Conservation (phyloP, 306 rosid genomes). For the Casuarina cunninghamiana region DNA sequence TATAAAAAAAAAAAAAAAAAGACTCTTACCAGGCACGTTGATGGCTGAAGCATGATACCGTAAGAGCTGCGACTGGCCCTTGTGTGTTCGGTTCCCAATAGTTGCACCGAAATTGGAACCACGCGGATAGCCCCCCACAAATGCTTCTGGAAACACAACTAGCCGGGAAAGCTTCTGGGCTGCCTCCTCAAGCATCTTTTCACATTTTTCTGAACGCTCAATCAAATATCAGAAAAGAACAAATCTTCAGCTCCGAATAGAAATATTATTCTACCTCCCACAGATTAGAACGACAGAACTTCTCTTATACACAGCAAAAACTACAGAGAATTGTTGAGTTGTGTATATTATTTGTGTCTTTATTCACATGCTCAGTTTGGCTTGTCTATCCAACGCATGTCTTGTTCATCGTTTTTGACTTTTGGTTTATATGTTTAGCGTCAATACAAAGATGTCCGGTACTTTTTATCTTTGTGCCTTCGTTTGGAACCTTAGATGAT, state of each 20-base stretch:
- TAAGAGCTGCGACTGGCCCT: constrained; percentile 85
- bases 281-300: background rate
- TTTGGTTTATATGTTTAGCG: too few species aligned
- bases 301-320: too few species aligned
- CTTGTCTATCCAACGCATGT: too few species aligned
- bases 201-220: constrained; percentile 70
- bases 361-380: too few species aligned
- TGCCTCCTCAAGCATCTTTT: constrained; percentile 83
- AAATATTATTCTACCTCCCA: background rate
- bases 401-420: too few species aligned
- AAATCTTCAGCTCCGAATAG: constrained; percentile 3
- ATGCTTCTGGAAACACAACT: constrained; percentile 96
- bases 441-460: too few species aligned
- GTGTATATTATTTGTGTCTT: too few species aligned
- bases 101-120: constrained; percentile 72
- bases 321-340: too few species aligned
- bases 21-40: constrained; percentile 68
- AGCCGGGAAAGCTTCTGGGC: constrained; percentile 75
- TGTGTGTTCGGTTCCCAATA: constrained; percentile 61
- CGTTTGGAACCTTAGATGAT: too few species aligned
- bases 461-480: too few species aligned
- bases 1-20: background rate
- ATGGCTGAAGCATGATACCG: constrained; percentile 81
- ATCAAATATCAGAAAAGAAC: background rate
- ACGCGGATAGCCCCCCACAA: constrained; percentile 92